Base-by-base conservation (phyloP, 768 basidiomycete species). In the Solioccasus polychromus region DNA sequence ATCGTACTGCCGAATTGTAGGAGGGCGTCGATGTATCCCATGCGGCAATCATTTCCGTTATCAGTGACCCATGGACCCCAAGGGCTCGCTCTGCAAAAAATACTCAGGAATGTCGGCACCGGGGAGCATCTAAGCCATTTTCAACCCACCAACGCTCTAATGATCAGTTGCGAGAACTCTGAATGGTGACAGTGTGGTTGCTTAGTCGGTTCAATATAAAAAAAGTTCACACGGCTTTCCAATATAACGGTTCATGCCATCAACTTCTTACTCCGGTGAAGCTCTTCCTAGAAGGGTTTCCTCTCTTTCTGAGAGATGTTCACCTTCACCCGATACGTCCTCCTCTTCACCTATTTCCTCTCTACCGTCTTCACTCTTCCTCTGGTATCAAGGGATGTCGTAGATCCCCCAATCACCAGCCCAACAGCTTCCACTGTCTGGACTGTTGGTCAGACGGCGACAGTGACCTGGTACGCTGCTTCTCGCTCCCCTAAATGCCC, bases 381-480 rank as follows among this genome's bases (percentile, higher is more conserved):
- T 32, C 38, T 74, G 9, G 50, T 26, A 1, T 14, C 23, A 44
- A 69, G 78, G 47, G 76, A 78, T 47, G 77, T 78, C 28, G 74
- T 70, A 20, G 64, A 59, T 30, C 79, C 79, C 1, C 76, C 73
- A 5, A 66, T 79, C 51, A 70, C 68, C 32, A 71, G 62, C 47
- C 78, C 79, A 14, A 63, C 59, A 9, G 58, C 64, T 1, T 53
- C 53, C 10, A 68, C 72, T 5, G 62, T 75, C 23, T 79, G 77
- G 79, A 56, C 59, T 22, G 65, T 74, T 11, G 75, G 75, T 5
- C 46, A 71, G 41, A 63, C 50, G 2, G 60, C 75, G 41, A 76
- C 69, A 8, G 77, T 80, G 17, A 78, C 76, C 17, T 80, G 78
- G 78, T 74, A 53, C n/a, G 68, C 50, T n/a, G n/a, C n/a, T 17